Base-by-base conservation (phyloP, 352 stramenopile genomes). In the Phytophthora lateralis region DNA sequence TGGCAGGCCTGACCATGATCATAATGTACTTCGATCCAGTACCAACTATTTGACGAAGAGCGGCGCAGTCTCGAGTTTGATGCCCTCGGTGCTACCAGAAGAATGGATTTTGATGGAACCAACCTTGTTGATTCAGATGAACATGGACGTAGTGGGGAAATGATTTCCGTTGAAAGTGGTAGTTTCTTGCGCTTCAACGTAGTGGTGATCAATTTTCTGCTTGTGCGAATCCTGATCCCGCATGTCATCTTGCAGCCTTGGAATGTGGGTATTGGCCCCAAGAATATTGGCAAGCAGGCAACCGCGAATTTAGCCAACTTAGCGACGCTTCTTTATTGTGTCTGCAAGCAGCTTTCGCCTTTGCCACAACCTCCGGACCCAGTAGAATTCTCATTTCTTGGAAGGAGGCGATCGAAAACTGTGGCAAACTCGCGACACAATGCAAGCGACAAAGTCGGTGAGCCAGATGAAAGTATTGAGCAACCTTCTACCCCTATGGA, bases 201-300 rank as follows among this genome's bases (percentile, higher is more conserved):
- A 3, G 64, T 91, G 14, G 27, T 87, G 18, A 48, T 87, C 48
- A 90, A 88, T 54, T 90, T 93, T 35, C 26, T 93, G 27, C 57
- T 86, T 17, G 49, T 88, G 2, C 77, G 80, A 2, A 72, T 91
- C 14, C 38, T 91, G 51, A 82, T 91, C 43, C 76, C 81, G 11
- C 63, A 85, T 32, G 60, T 91, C 11, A 52, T 93, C 6, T 51
- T 89, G 34, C 62, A 74, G 32, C 81, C 81, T 15, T 85, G 76
- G 69, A 69, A 69, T 30, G 63, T 72, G 0, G 79, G 73, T 6
- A 74, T 90, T 32, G 65, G 76, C 11, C 24, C 55, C 14, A 51
- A 54, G 6, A 62, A 47, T 24, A 45, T 76, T 45, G 65, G 48
- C 18, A 76, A 69, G 20, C 50, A 63, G 21, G 55, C 56, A 20